Evolutionary conservation across 345 rosid genomes (phyloP).

Genomic region (Pugionium cornutum): DNA sequence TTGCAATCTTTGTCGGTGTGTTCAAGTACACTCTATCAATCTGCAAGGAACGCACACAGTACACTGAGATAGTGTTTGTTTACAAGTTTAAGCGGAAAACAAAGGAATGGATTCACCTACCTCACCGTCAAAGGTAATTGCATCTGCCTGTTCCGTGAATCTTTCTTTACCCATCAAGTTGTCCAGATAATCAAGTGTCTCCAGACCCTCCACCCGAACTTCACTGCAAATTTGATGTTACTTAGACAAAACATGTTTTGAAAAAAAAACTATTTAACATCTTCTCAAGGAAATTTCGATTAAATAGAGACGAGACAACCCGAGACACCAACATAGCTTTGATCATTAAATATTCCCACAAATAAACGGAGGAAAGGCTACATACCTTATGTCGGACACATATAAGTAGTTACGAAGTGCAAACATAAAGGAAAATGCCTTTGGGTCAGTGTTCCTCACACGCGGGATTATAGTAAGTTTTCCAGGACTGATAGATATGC

Average conservation of each 20-base stretch:
- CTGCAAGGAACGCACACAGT: conserved; percentile 35
- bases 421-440: conserved; percentile 73
- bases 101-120: conserved; percentile 46
- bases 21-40: conserved; percentile 83
- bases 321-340: conserved; percentile 2
- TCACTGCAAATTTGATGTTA: conserved; percentile 63
- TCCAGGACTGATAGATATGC: conserved; percentile 66
- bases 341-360: background rate
- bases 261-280: background rate
- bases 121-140: conserved; percentile 92
- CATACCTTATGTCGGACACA: conserved; percentile 91
- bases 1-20: conserved; percentile 89
- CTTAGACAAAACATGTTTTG: background rate
- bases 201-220: conserved; percentile 97
- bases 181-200: conserved; percentile 93
- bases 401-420: conserved; percentile 69
- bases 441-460: conserved; percentile 80
- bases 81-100: background rate
- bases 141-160: conserved; percentile 95
- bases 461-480: conserved; percentile 86
- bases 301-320: background rate
- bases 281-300: background rate
- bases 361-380: background rate
- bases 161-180: conserved; percentile 65
- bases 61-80: conserved; percentile 1